Percentiles rank a stretch among this genome's conserved stretches.
Evolutionary conservation across 495 filamentous ascomycete species (phyloP).

Genomic region (Terfezia claveryi): DNA sequence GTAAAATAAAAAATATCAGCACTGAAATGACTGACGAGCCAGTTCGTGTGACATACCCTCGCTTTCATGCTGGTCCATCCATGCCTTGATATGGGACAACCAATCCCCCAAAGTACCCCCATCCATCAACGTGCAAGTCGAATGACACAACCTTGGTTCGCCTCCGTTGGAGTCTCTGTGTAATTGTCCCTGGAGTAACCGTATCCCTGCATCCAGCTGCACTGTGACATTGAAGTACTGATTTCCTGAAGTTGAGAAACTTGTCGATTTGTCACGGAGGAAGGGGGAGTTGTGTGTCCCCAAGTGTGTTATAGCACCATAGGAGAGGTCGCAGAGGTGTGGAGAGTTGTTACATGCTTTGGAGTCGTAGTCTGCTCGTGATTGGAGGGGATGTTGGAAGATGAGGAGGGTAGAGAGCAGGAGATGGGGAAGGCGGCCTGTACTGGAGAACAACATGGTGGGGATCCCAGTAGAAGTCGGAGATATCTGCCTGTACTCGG

Average conservation of each 20-base stretch:
- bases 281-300: slow-evolving; percentile 53
- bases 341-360: slow-evolving; percentile 45
- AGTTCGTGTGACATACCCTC: slow-evolving; percentile 20
- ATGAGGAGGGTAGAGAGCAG: background rate
- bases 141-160: slow-evolving; percentile 43
- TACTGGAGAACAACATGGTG: too few relatives aligned
- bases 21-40: background rate
- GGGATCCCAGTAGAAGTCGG: background rate
- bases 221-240: slow-evolving; percentile 43
- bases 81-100: slow-evolving; percentile 33
- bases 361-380: slow-evolving; percentile 1
- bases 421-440: too few relatives aligned
- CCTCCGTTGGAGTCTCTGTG: slow-evolving; percentile 26
- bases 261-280: slow-evolving; percentile 30
- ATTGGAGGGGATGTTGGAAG: background rate
- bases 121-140: slow-evolving; percentile 39
- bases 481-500: too few relatives aligned
- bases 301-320: slow-evolving; percentile 44
- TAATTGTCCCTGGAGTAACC: slow-evolving; percentile 48
- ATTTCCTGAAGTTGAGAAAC: slow-evolving; percentile 38
- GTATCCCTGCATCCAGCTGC: slow-evolving; percentile 44
- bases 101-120: slow-evolving; percentile 36
- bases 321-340: slow-evolving; percentile 35
- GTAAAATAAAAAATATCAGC: background rate
- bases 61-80: slow-evolving; percentile 41